Evolutionary conservation across 75 land plant species (phyloP).

Genomic region (Larix kaempferi): DNA sequence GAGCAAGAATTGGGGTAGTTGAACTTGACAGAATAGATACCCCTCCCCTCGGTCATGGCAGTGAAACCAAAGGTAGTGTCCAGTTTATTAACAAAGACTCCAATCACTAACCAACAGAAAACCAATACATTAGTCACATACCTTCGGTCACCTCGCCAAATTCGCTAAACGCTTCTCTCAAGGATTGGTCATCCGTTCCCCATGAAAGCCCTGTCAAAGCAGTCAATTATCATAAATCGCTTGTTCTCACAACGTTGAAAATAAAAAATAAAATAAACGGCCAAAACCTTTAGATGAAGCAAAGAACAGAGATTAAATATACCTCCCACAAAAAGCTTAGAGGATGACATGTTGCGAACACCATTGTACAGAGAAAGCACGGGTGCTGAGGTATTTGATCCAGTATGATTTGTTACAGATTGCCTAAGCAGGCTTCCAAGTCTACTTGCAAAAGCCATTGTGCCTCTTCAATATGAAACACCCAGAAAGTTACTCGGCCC

Average conservation of each 20-base stretch:
- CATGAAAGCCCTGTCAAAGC: constrained; percentile 50
- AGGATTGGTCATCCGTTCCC: constrained; percentile 50
- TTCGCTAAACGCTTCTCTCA: constrained; percentile 50
- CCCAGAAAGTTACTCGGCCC: no score
- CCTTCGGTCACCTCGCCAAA: constrained; percentile 76
- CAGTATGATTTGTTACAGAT: constrained; percentile 17
- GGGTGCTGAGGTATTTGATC: constrained; percentile 17
- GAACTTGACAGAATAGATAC: no score
- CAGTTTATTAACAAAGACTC: no score
- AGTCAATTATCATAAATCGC: background rate
- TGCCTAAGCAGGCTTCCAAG: constrained; percentile 50
- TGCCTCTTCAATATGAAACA: no score
- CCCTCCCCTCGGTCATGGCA: no score
- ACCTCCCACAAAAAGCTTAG: constrained; percentile 89
- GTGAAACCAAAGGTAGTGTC: no score
- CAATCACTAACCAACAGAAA: no score
- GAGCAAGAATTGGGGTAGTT: no score
- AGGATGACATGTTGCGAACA: constrained; percentile 50
- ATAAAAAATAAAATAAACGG: no score
- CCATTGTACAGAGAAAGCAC: constrained; percentile 32
- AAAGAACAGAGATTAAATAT: background rate
- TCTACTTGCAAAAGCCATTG: constrained; percentile 55
- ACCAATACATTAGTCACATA: background rate
- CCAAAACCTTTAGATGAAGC: no score
- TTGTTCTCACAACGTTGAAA: no score